Conservation (phyloP, 768 basidiomycete species). For the Nidularia pulvinata region DNA sequence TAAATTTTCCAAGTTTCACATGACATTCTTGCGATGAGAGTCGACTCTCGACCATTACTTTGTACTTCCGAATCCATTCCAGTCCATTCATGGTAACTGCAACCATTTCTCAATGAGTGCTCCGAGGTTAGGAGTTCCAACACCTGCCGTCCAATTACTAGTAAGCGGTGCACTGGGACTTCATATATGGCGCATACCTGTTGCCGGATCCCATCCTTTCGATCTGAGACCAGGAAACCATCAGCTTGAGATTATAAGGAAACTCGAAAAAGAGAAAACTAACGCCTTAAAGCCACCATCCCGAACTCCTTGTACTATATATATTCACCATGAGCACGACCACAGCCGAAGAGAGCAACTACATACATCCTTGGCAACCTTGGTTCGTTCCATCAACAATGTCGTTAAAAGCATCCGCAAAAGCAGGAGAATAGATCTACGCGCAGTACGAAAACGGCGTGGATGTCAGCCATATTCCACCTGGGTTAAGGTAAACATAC, state of each 20-base stretch:
- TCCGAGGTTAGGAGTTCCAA: constrained; percentile 45
- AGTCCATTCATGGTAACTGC: constrained; percentile 24
- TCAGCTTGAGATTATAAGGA: neutral
- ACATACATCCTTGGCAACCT: constrained; percentile 41
- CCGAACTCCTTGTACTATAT: constrained; percentile 26
- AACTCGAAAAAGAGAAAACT: constrained; percentile 6
- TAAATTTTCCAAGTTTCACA: no score
- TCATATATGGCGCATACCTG: constrained; percentile 16
- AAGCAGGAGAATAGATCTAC: constrained; percentile 25
- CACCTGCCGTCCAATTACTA: constrained; percentile 14
- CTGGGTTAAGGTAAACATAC: constrained; percentile 11
- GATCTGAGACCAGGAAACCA: constrained; percentile 13
- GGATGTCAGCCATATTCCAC: neutral
- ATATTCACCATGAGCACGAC: neutral
- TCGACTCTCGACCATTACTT: no score
- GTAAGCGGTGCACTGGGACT: neutral
- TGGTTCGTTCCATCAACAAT: constrained; percentile 40
- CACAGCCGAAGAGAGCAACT: neutral
- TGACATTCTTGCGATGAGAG: no score
- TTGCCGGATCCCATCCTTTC: constrained; percentile 43
- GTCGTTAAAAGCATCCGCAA: constrained; percentile 35
- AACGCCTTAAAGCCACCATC: constrained; percentile 31
- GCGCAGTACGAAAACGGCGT: neutral
- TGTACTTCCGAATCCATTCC: neutral
- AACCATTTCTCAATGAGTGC: constrained; percentile 35